phyloP scores from a whole-genome alignment of 2,329 filamentous ascomycete species.

The Helminthosporium solani region DNA sequence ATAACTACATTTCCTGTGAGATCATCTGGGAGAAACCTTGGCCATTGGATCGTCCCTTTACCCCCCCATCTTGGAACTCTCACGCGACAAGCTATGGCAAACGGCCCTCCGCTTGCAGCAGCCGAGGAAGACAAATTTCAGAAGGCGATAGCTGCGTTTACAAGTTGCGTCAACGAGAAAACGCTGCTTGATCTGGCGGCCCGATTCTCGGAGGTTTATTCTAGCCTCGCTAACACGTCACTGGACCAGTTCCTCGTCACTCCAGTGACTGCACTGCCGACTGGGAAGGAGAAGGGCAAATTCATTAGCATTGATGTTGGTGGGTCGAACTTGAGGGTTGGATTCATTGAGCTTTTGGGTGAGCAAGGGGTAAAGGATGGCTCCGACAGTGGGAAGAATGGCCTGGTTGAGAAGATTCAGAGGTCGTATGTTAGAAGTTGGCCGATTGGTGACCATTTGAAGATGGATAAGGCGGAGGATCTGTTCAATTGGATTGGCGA shows the following conservation, averaged over 20 bases:
- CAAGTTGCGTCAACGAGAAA: constrained; percentile 32
- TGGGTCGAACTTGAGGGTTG: constrained; percentile 68
- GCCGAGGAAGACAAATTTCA: constrained; percentile 8
- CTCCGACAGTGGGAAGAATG: constrained; percentile 17
- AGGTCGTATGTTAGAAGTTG: constrained; percentile 68
- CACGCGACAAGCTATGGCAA: constrained; percentile 16
- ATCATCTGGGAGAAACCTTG: no score
- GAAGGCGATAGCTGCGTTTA: constrained; percentile 31
- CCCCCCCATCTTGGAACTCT: background rate
- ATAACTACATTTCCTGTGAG: no score
- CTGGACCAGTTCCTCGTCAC: constrained; percentile 44
- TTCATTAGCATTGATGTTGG: constrained; percentile 53
- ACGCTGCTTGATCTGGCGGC: constrained; percentile 37
- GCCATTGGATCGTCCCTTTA: no score
- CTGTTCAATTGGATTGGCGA: constrained; percentile 80
- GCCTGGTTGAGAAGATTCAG: constrained; percentile 47
- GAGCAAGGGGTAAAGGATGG: constrained; percentile 29
- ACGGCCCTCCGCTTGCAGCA: constrained; percentile 1
- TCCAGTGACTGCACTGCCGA: constrained; percentile 43
- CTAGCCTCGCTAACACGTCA: constrained; percentile 35
- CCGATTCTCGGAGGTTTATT: constrained; percentile 40
- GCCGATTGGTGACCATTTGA: constrained; percentile 72
- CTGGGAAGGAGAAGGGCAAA: constrained; percentile 67
- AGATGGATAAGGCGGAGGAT: constrained; percentile 71
- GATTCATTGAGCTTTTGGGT: constrained; percentile 63